Evolutionary conservation across 2,329 filamentous ascomycete genomes (phyloP).

Genomic region (Cryphonectria japonica): DNA sequence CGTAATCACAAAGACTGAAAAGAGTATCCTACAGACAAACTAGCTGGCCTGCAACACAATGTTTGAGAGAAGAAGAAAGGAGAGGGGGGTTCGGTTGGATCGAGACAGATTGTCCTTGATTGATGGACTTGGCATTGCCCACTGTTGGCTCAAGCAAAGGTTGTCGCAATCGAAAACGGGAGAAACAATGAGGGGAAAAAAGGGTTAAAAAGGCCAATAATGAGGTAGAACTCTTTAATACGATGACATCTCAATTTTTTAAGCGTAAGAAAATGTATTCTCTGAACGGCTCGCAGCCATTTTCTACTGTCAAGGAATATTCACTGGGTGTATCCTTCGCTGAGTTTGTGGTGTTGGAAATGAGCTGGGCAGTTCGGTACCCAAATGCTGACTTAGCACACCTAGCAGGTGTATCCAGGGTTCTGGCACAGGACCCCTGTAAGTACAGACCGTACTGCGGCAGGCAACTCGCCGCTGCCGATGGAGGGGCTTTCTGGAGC

Average conservation of each 20-base stretch:
- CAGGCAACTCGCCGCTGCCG: conserved; percentile 15
- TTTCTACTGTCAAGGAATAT: neutral
- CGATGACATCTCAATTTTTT: neutral
- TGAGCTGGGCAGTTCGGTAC: neutral
- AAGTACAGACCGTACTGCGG: neutral
- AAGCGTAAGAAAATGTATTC: neutral
- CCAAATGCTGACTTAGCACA: neutral
- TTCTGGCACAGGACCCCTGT: neutral
- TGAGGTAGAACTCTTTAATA: neutral
- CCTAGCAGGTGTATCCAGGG: neutral
- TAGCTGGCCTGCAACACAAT: too few relatives aligned
- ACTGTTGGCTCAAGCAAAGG: neutral
- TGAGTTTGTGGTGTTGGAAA: too few relatives aligned
- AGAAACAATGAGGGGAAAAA: neutral
- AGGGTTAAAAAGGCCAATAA: neutral
- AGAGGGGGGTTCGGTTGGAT: too few relatives aligned
- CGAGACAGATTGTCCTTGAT: too few relatives aligned
- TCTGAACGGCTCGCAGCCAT: neutral
- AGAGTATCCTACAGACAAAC: too few relatives aligned
- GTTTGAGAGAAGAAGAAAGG: neutral
- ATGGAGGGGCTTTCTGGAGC: conserved; percentile 17
- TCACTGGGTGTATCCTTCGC: too few relatives aligned
- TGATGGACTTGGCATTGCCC: too few relatives aligned
- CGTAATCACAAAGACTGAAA: too few relatives aligned
- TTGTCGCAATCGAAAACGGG: neutral